Evolutionary conservation across 352 stramenopile species (phyloP).

Genomic region (Phytopythium cucurbitacearum): DNA sequence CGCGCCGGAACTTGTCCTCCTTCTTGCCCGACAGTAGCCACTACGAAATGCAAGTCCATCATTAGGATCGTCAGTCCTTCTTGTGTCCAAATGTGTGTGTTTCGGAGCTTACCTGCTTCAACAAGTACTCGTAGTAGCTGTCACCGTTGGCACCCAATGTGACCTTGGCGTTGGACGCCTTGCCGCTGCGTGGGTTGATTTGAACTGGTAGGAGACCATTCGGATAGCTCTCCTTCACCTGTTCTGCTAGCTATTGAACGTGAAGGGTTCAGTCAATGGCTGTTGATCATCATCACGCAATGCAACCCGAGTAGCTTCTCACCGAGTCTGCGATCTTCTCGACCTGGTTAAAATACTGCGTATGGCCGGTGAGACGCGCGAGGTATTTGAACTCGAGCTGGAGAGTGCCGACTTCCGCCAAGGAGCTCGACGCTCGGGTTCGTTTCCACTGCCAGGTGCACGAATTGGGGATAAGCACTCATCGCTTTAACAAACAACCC

Average conservation of each 20-base stretch:
- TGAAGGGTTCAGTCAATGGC: not conserved
- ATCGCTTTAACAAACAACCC: not conserved
- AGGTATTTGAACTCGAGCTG: constrained; percentile 86
- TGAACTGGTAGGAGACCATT: constrained; percentile 52
- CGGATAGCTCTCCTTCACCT: constrained; percentile 49
- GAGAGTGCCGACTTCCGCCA: constrained; percentile 66
- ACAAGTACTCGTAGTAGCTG: constrained; percentile 85
- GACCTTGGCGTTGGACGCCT: constrained; percentile 45
- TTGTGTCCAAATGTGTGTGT: not conserved
- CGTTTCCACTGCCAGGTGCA: constrained; percentile 22
- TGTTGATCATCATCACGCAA: not conserved
- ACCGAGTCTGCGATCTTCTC: constrained; percentile 68
- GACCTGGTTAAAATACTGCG: constrained; percentile 61
- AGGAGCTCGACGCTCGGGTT: constrained; percentile 29
- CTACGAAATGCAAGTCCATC: constrained; percentile 12
- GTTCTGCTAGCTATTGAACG: constrained; percentile 30
- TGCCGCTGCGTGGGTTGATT: constrained; percentile 36
- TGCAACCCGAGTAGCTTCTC: constrained; percentile 1
- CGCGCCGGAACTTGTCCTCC: constrained; percentile 61
- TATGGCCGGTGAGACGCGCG: constrained; percentile 46
- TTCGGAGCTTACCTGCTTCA: constrained; percentile 54
- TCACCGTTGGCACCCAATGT: constrained; percentile 71
- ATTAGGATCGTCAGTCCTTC: not conserved
- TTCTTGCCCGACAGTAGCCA: constrained; percentile 73
- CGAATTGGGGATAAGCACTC: not conserved